Evolutionary conservation across 2,329 filamentous ascomycete genomes (phyloP).

Genomic region (Cercospora zeina): DNA sequence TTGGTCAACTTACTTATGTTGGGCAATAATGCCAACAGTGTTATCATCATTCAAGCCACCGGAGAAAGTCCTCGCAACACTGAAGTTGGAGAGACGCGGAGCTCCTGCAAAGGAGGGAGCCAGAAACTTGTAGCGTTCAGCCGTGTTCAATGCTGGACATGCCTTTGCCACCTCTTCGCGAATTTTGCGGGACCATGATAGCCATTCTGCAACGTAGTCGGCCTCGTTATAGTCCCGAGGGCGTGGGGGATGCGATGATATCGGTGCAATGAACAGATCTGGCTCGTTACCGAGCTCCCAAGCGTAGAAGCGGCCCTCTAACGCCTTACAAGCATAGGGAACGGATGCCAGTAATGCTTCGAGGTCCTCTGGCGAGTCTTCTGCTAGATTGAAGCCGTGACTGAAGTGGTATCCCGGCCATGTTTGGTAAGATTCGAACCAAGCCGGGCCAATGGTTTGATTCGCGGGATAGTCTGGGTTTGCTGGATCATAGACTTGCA

Average conservation of each 20-base stretch:
- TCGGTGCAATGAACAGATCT: slow-evolving; percentile 57
- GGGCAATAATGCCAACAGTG: slow-evolving; percentile 57
- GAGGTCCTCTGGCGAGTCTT: slow-evolving; percentile 55
- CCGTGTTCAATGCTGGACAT: slow-evolving; percentile 53
- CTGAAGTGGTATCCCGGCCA: slow-evolving; percentile 58
- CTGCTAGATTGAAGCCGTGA: slow-evolving; percentile 62
- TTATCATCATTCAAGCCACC: slow-evolving; percentile 53
- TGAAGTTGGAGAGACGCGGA: slow-evolving; percentile 50
- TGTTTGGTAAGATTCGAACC: slow-evolving; percentile 63
- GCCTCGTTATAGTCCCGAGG: slow-evolving; percentile 53
- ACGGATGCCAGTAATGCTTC: slow-evolving; percentile 57
- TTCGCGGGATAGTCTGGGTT: slow-evolving; percentile 61
- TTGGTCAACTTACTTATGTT: slow-evolving; percentile 56
- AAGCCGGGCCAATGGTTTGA: slow-evolving; percentile 60
- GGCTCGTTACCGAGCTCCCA: slow-evolving; percentile 68
- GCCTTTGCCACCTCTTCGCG: slow-evolving; percentile 47
- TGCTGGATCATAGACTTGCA: slow-evolving; percentile 54
- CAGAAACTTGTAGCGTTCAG: slow-evolving; percentile 53
- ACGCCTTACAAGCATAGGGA: slow-evolving; percentile 58
- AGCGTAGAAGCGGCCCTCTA: slow-evolving; percentile 54
- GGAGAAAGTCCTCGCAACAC: slow-evolving; percentile 53
- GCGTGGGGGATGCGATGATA: slow-evolving; percentile 53
- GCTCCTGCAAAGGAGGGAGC: slow-evolving; percentile 60
- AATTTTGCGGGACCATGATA: slow-evolving; percentile 56
- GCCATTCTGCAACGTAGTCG: slow-evolving; percentile 60